A percentile compares a stretch with the other conserved stretches of the same genome.
phyloP scores from a whole-genome alignment of 768 basidiomycete species.

The Antrodiella citrinella region DNA sequence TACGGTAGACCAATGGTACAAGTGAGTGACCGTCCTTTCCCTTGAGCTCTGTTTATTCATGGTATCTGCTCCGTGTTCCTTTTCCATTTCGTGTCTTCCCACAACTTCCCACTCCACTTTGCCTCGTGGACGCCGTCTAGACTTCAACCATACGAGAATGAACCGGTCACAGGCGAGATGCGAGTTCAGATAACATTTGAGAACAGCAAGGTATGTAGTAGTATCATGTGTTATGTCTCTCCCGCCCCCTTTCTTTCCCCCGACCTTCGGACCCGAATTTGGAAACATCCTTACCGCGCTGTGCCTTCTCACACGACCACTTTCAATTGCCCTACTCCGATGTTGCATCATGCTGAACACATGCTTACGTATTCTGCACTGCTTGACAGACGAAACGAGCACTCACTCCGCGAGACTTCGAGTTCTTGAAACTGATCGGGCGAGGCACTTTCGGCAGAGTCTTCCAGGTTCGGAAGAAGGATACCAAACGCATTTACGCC shows the following conservation, averaged over 20 bases:
- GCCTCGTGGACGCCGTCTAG: slow-evolving; percentile 27
- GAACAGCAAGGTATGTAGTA: slow-evolving; percentile 66
- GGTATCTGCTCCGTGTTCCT: slow-evolving; percentile 6
- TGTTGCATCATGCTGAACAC: slow-evolving; percentile 1
- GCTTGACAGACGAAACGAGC: slow-evolving; percentile 64
- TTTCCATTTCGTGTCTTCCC: slow-evolving; percentile 13
- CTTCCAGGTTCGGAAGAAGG: slow-evolving; percentile 96
- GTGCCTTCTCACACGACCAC: slow-evolving; percentile 2
- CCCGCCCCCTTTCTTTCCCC: not conserved
- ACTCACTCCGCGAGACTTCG: slow-evolving; percentile 92
- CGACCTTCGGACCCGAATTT: not conserved
- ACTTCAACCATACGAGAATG: slow-evolving; percentile 68
- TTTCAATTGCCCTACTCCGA: slow-evolving; percentile 3
- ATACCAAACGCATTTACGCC: slow-evolving; percentile 98
- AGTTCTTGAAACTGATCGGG: slow-evolving; percentile 97
- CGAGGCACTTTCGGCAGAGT: slow-evolving; percentile 97
- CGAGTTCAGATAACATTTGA: slow-evolving; percentile 92
- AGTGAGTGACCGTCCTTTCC: slow-evolving; percentile 42
- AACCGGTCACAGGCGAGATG: slow-evolving; percentile 87
- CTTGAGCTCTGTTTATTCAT: not conserved
- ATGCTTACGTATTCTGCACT: not conserved
- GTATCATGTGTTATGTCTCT: slow-evolving; percentile 3
- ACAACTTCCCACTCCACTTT: slow-evolving; percentile 10
- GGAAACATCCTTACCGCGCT: slow-evolving; percentile 1
- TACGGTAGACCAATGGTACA: slow-evolving; percentile 95